Base-by-base conservation (phyloP, 2,329 filamentous ascomycete species). In the Fusarium longipes region DNA sequence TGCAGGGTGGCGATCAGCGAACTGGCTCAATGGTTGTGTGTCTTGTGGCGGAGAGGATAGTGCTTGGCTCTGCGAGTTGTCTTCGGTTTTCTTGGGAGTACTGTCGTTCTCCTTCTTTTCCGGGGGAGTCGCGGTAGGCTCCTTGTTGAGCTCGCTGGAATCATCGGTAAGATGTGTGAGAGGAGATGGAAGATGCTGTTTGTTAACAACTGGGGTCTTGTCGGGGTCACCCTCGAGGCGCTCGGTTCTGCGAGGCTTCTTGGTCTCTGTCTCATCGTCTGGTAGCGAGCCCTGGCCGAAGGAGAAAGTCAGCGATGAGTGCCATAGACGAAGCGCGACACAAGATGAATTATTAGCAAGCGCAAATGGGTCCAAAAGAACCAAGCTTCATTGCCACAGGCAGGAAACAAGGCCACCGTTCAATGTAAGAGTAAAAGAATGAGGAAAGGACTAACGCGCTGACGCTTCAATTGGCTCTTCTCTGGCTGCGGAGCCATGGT, bases 391-490 rank as follows among this genome's bases (percentile, higher is more conserved):
- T 68, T 57, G 68, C 40, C 42, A 38, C 25, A 8, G 17, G 33
- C 39, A 49, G 27, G 27, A 20, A 40, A 39, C 17, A 30, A 61
- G 18, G 56, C 43, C 49, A 22, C 32, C 53, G 29, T 44, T 42
- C 32, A 47, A 32, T 35, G 66, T 63, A 27, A 24, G 22, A 32
- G 30, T 29, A 36, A 43, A 35, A 50, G 53, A 51, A 25, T 40
- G 40, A 50, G 54, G 59, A 71, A 63, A 77, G 65, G 61, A 82
- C 87, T 77, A 84, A 96, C 93, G 79, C 90, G 87, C 72, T 83
- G 87, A 76, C 93, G 89, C 84, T 97, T 97, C 82, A 96, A 88
- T 81, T 92, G 91, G 82, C 90, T 93, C 83, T 92, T 92, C 80
- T 96, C 91, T 70, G 80, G 78, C 73, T 83, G 81, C 79, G 88